Base-by-base conservation (phyloP, 805 yeast genomes). In the Metschnikowia lunata region DNA sequence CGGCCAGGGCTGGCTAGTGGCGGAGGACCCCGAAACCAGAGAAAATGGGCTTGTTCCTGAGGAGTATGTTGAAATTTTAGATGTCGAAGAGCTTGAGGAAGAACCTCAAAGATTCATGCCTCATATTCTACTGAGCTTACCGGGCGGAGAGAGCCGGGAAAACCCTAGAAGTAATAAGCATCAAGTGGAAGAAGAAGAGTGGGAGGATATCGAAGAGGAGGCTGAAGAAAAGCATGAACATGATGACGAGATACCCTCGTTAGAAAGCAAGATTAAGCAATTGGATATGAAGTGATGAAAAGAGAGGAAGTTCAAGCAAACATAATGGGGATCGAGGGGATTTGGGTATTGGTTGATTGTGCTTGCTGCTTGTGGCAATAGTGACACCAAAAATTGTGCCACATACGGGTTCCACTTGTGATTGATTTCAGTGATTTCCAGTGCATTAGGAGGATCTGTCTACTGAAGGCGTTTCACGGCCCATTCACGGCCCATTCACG, bases 1-100 rank as follows among this genome's bases (percentile, higher is more conserved):
- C 62, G 98, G 98, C 26, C 97, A 91, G 62, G 99, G 99, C 7
- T 93, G 99, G 99, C 75, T 93, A 3, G 97, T 93, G 40, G 98
- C 97, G 0, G 82, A 79, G 54, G 89, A 88, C 57, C 83, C 87
- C 1, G 72, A 59, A 26, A 75, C 85, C 2, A 88, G 88, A 1
- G 85, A 82, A 50, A 86, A 95, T 10, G 99, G 99, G 1, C 76
- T 93, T 40, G 95, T 93, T 6, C 99, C 99, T 1, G 96, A 90
- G 57, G 97, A 87, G 56, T 93, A 90, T 57, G 97, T 93, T 28
- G 84, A 86, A 45, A 61, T 77, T 6, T 36, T 64, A 30, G 55
- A 60, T 33, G 62, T 52, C 13, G 64, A 62, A 12, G 69, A 59
- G 9, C 54, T 49, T 4, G 67, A 42, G 14, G 69, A 60, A 23